Conservation (phyloP, 306 rosid species). For the Sesbania bispinosa region DNA sequence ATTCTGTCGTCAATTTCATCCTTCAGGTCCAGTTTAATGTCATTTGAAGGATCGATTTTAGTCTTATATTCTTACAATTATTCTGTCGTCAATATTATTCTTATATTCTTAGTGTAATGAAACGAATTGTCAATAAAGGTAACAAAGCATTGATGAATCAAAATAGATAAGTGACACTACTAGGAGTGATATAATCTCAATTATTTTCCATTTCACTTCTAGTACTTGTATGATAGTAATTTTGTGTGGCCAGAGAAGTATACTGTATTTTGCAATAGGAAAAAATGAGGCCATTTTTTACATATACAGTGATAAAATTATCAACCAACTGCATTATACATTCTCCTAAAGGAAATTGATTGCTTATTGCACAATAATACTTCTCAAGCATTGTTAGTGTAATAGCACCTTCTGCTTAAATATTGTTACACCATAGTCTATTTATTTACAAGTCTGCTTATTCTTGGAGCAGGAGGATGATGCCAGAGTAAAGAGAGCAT, state of each 20-base stretch:
- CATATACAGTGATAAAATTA: neutral
- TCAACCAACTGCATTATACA: conserved; percentile 8
- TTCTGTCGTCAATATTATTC: too few relatives aligned
- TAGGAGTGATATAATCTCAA: neutral
- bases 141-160: too few relatives aligned
- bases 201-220: neutral
- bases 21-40: neutral
- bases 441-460: neutral
- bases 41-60: neutral
- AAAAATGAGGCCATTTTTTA: neutral
- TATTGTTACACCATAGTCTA: neutral
- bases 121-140: too few relatives aligned
- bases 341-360: conserved; percentile 5
- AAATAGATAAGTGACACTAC: too few relatives aligned
- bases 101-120: too few relatives aligned
- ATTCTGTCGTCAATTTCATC: neutral
- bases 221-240: neutral
- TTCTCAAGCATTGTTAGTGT: neutral
- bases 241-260: neutral
- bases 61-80: too few relatives aligned
- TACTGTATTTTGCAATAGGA: neutral
- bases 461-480: conserved; percentile 61
- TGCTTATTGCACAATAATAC: neutral
- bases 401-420: neutral
- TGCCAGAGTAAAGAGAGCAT: conserved; percentile 65